Base-by-base conservation (phyloP, 2,329 filamentous ascomycete species). In the Phoma sp. region DNA sequence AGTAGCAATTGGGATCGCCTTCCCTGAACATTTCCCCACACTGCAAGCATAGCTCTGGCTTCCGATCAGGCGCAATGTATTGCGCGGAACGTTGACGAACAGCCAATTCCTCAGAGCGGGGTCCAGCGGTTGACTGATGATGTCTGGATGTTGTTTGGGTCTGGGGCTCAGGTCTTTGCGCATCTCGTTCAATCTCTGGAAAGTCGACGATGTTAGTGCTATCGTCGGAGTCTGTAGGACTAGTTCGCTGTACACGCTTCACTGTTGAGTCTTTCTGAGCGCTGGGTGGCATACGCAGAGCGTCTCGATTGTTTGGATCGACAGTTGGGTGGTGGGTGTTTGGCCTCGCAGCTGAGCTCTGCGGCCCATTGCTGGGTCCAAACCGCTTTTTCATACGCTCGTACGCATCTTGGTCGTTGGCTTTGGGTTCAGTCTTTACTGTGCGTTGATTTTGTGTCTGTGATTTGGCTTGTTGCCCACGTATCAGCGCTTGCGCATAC, bases 401-500 rank as follows among this genome's bases (percentile, higher is more conserved):
- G 38, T 56, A 55, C 14, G 43, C 17, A 34, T 46, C 45, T 29
- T 40, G 33, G 6, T 20, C 46, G 7, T 21, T 45, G 28, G 29
- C 11, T 20, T 30, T 53, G 34, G 46, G 42, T 29, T 51, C 51
- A n/a, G 43, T 47, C 42, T 53, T 56, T 26, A 32, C 17, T 17
- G 15, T 15, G n/a, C 23, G 18, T 15, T 42, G 37, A n/a, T 18
- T 32, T 11, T 48, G 34, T 28, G 18, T 38, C 7, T 46, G 52
- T 18, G 40, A 38, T 26, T 40, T 43, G 14, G 32, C 32, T 32
- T 38, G 47, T 45, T 56, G 60, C 21, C 49, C 42, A 9, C 53
- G 53, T 7, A 64, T 57, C n/a, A 64, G 50, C 4, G 40, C 29
- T 30, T 65, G 64, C 3, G 71, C 72, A 51, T 59, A 68, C 2